Evolutionary conservation across 352 stramenopile genomes (phyloP).

Genomic region (Globisporangium lucens): DNA sequence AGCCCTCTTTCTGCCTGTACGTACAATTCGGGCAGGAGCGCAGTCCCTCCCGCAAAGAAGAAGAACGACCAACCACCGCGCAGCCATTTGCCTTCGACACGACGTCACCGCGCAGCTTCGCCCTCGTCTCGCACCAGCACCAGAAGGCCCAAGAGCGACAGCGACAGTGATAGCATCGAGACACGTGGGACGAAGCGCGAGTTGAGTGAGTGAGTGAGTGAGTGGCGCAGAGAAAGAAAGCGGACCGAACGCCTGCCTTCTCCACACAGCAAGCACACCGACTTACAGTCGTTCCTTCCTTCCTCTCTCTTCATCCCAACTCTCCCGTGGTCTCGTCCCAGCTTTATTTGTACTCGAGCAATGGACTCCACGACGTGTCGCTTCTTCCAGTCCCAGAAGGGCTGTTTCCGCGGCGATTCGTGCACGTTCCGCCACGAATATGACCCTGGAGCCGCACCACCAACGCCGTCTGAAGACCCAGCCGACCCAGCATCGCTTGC

Average conservation of each 20-base stretch:
- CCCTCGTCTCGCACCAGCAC: conserved; percentile 7
- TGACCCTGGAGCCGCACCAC: neutral
- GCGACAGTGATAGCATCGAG: neutral
- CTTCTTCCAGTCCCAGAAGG: conserved; percentile 71
- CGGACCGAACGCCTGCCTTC: neutral
- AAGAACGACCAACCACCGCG: neutral
- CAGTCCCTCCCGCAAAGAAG: conserved; percentile 6
- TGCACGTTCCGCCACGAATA: conserved; percentile 65
- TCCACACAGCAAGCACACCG: neutral
- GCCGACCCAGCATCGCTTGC: neutral
- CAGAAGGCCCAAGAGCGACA: neutral
- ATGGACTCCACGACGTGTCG: conserved; percentile 34
- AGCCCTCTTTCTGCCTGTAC: neutral
- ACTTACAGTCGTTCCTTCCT: neutral
- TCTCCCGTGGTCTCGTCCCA: neutral
- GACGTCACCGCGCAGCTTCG: neutral
- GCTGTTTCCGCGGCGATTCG: conserved; percentile 63
- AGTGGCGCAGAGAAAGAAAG: neutral
- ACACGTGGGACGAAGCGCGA: neutral
- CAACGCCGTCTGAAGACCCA: conserved; percentile 1
- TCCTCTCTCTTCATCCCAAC: neutral
- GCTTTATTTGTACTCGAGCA: neutral
- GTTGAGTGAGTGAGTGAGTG: neutral
- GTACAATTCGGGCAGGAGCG: neutral
- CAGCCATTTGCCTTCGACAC: conserved; percentile 1